phyloP scores from a whole-genome alignment of 2,329 filamentous ascomycete genomes.

The Gremmenia infestans region DNA sequence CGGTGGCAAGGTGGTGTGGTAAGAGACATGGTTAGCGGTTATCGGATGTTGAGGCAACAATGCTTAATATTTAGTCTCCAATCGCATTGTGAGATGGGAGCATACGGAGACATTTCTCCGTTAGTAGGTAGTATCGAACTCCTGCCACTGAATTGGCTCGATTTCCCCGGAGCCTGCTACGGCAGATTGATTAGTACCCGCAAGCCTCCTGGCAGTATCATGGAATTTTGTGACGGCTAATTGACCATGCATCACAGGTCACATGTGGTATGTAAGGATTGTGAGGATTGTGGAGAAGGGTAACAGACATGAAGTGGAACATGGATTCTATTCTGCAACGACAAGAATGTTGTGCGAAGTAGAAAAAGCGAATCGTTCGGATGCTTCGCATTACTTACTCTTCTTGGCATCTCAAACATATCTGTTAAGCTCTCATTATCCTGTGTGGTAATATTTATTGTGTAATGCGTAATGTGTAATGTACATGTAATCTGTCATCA shows the following conservation, averaged over 20 bases:
- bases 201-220: not conserved
- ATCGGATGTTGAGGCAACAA: not conserved
- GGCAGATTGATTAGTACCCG: not conserved
- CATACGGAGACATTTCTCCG: not conserved
- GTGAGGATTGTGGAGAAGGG: not conserved
- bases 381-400: too few relatives aligned
- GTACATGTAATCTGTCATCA: not conserved
- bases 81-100: not conserved
- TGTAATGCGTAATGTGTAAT: too few relatives aligned
- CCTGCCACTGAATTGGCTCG: not conserved
- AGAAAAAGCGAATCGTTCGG: too few relatives aligned
- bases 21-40: not conserved
- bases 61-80: not conserved
- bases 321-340: too few relatives aligned
- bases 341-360: too few relatives aligned
- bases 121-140: not conserved
- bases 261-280: not conserved
- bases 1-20: slow-evolving; percentile 1
- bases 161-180: not conserved
- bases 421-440: too few relatives aligned
- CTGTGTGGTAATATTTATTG: too few relatives aligned
- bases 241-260: not conserved
- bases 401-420: too few relatives aligned
- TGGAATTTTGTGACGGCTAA: not conserved
- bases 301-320: not conserved